Evolutionary conservation across 2,329 filamentous ascomycete species (phyloP), one percentile per base, ranked within the genome.

Genomic region (Nakataea oryzae): DNA sequence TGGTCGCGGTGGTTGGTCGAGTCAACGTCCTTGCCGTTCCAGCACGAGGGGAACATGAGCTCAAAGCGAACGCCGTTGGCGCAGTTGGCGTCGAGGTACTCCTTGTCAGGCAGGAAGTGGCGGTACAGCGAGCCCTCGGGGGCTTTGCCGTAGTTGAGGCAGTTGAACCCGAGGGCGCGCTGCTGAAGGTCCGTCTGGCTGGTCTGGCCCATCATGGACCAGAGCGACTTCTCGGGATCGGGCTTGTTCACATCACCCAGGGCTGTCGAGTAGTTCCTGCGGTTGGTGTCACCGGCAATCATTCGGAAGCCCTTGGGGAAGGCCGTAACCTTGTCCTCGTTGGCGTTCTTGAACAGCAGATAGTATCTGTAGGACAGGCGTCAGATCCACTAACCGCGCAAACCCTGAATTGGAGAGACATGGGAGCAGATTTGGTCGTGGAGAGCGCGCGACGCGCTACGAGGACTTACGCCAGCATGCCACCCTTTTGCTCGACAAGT

Each of bases 151-250:
- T 97, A 97, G 83, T 97, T 87, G 64, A 99, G 77, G 75, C 95
- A 97, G 80, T 97, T 97, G 83, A 96, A 96, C 3, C 95, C 93
- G 30, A 97, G 69, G 12, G 93, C 91, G 65, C 93, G 91, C 78
- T 96, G 89, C 60, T 77, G 78, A 50, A 97, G 82, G 61, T 86
- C 83, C 21, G 75, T 73, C 77, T 96, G 92, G 58, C 71, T 74
- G 13, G 87, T 88, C 69, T 84, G 82, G 64, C 87, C 83, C 6
- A 85, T 76, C 2, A 74, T 71, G 28, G 74, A 74, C 93, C 93
- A 97, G 28, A 74, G 66, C 14, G 90, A 91, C 75, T 91, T 90
- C 64, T 76, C 75, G 3, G 84, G 79, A 66, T 87, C 84, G 28
- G 84, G 81, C 54, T 84, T 78, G 67, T 85, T 84, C 2, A 87